Evolutionary conservation across 768 basidiomycete species (phyloP), one percentile per base, ranked within the genome.

Genomic region (Punctularia strigosozonata): DNA sequence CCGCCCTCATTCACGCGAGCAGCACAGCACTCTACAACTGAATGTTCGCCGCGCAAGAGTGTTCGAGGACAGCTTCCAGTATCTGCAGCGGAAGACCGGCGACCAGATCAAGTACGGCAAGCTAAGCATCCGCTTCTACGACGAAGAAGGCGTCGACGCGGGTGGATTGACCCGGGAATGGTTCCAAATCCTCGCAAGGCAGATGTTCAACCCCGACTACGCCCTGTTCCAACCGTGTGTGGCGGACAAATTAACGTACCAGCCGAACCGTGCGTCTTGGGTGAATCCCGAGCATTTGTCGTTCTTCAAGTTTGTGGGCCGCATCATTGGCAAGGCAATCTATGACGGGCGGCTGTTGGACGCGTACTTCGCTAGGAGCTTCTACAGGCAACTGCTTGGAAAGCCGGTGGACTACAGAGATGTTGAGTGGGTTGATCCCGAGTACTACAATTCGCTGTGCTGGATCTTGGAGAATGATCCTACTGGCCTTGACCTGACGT

Each of bases 181-280:
- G 91, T 97, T 92, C 79, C 87, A 91, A 51, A 94, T 95, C 37
- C 77, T 99, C 14, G 92, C 95, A 1, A 75, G 91, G 37, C 91
- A 95, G 58, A 99, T 99, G 84, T 99, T 99, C 62, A 90, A 99
- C 57, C 94, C 95, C 19, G 89, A 94, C 62, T 95, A 95, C 50
- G 94, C 91, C 4, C 71, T 98, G 20, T 99, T 99, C 76, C 90
- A 98, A 55, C 94, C 95, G 14, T 95, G 90, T 55, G 91, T 90
- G 0, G 92, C 90, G 4, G 95, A 95, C 59, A 77, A 80, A 50
- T 71, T 87, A 38, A 95, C 94, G 1, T 99, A 98, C 52, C 95
- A 98, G 59, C 92, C 94, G 2, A 89, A 90, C 65, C 84, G 88
- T 55, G 82, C 88, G 43, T 89, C 87, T 2, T 80, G 77, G 73